phyloP scores from a whole-genome alignment of 306 rosid genomes.

The Spatholobus suberectus region DNA sequence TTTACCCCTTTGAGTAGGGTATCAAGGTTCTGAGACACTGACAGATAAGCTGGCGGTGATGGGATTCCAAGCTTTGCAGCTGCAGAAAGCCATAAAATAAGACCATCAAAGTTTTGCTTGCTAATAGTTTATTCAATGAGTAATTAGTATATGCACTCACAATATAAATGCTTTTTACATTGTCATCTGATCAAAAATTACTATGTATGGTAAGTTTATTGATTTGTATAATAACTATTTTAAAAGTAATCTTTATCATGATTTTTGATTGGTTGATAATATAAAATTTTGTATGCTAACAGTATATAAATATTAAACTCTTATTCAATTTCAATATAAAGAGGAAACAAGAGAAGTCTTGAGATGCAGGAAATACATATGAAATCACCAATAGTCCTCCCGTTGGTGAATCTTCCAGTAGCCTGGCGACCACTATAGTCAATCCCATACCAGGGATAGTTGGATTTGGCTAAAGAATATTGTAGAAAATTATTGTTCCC shows the following conservation, averaged over 20 bases:
- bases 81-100: constrained; percentile 38
- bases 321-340: neutral
- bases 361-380: constrained; percentile 52
- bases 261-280: neutral
- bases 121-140: neutral
- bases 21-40: constrained; percentile 63
- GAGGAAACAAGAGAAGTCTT: neutral
- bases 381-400: constrained; percentile 88
- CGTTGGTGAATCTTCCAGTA: constrained; percentile 89
- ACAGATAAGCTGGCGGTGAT: constrained; percentile 79
- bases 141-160: neutral
- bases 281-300: neutral
- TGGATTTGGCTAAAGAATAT: constrained; percentile 74
- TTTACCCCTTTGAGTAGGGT: constrained; percentile 72
- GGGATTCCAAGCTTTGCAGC: constrained; percentile 77
- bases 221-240: neutral
- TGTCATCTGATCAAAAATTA: neutral
- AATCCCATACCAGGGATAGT: constrained; percentile 87
- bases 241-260: neutral
- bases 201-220: neutral
- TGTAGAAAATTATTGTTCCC: constrained; percentile 84
- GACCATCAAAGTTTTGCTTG: neutral
- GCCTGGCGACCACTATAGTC: constrained; percentile 75
- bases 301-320: neutral
- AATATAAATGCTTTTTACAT: neutral